Evolutionary conservation across 768 basidiomycete species (phyloP).

Genomic region (Xerocomellus chrysenteron): DNA sequence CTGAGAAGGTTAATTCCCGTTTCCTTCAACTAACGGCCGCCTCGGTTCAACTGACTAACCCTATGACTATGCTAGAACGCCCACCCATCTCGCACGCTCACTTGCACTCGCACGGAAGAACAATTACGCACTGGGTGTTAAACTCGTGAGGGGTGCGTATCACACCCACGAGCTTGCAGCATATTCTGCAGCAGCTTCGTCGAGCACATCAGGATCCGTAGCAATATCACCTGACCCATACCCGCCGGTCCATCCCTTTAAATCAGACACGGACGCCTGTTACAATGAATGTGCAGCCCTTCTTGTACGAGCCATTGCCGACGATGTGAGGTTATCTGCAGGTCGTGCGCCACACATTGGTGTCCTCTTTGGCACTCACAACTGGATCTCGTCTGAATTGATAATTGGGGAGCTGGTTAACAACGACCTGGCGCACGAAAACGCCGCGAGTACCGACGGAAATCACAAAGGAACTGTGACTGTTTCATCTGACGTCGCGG

Average conservation of each 20-base stretch:
- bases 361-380: constrained; percentile 87
- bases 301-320: constrained; percentile 55
- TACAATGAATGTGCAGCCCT: constrained; percentile 63
- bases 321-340: constrained; percentile 41
- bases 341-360: constrained; percentile 41
- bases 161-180: constrained; percentile 71
- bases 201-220: constrained; percentile 10
- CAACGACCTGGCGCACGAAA: constrained; percentile 45
- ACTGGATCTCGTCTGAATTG: constrained; percentile 62
- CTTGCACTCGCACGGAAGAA: constrained; percentile 63
- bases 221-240: constrained; percentile 57
- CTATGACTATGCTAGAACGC: constrained; percentile 46
- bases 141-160: constrained; percentile 93
- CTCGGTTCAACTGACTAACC: background rate
- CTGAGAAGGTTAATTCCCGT: constrained; percentile 56
- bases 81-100: constrained; percentile 62
- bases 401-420: constrained; percentile 60
- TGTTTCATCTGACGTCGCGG: constrained; percentile 55
- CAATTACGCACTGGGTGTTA: constrained; percentile 80
- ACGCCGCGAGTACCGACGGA: constrained; percentile 6
- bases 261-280: constrained; percentile 69
- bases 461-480: constrained; percentile 32
- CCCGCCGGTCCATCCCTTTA: constrained; percentile 69
- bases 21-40: background rate
- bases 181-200: constrained; percentile 25